Base-by-base conservation (phyloP, 768 basidiomycete genomes). In the Grammothele lineata region DNA sequence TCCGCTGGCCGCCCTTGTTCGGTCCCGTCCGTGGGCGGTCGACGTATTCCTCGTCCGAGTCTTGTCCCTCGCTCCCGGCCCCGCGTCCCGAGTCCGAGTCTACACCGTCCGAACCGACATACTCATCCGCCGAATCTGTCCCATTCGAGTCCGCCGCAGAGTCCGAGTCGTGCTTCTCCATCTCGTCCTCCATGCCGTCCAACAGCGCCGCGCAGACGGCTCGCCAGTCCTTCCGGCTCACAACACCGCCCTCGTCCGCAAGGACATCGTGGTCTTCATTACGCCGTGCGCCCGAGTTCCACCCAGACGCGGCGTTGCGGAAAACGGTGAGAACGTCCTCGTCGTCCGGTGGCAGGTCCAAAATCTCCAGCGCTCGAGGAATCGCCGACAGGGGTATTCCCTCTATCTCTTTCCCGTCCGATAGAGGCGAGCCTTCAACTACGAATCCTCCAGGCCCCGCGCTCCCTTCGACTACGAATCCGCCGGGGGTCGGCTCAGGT, bases 171-270 rank as follows among this genome's bases (percentile, higher is more conserved):
- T 45, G 55, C 10, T 60, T 62, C 5, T 53, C 55, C 11, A 59
- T 61, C 23, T 41, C 59, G 1, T 51, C 55, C 11, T 37, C 60
- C 6, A 62, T 66, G 3, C 57, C 45, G 9, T 65, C 66, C 9
- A 92, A 69, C 11, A 92, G 67, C 4, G 84, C 84, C 9, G 83
- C 80, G 60, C 89, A 92, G 4, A 92, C 85, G 11, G 86, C 75
- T 30, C 85, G 76, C 85, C 86, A 92, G 59, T 91, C 89, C 23
- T 81, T 79, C 40, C 73, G 68, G 54, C 73, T 77, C 21, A 92
- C 76, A 10, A 49, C 41, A 12, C 19, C 51, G 42, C 24, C 50
- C 40, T 17, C 49, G 57, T 15, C 57, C n/a, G n/a, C n/a, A n/a
- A n/a, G n/a, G n/a, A n/a, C n/a, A n/a, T n/a, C n/a, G n/a, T n/a